phyloP scores from a whole-genome alignment of 2,329 filamentous ascomycete genomes.

The Ophiostoma angusticollis region DNA sequence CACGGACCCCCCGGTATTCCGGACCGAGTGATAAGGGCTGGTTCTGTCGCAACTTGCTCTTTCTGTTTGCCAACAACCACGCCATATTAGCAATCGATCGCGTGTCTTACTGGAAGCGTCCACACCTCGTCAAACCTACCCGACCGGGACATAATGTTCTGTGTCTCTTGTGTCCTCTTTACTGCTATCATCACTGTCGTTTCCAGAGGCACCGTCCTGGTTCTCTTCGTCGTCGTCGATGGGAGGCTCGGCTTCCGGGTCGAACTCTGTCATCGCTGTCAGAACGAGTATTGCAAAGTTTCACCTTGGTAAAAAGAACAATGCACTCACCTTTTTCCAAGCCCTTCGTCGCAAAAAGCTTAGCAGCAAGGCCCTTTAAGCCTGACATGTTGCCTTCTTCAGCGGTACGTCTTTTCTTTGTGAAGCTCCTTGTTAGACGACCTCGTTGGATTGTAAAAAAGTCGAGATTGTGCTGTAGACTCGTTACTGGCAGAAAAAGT shows the following conservation, averaged over 20 bases:
- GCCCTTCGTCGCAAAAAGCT: slow-evolving; percentile 50
- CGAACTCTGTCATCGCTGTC: slow-evolving; percentile 48
- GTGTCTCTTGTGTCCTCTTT: slow-evolving; percentile 49
- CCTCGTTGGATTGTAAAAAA: too few relatives aligned
- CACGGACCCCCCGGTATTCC: slow-evolving; percentile 64
- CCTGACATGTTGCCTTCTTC: slow-evolving; percentile 32
- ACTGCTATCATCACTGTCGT: slow-evolving; percentile 34
- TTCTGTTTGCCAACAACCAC: too few relatives aligned
- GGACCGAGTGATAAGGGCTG: slow-evolving; percentile 58
- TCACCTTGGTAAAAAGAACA: not conserved
- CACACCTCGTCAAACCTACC: slow-evolving; percentile 31
- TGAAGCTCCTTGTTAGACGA: too few relatives aligned
- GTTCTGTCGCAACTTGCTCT: slow-evolving; percentile 70
- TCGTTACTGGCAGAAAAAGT: slow-evolving; percentile 8
- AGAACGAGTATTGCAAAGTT: not conserved
- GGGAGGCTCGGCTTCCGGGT: slow-evolving; percentile 58
- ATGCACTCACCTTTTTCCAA: slow-evolving; percentile 45
- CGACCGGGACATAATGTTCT: slow-evolving; percentile 76
- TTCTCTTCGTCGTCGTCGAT: slow-evolving; percentile 40
- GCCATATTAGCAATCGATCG: too few relatives aligned
- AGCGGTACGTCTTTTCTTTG: not conserved
- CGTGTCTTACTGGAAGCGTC: not conserved
- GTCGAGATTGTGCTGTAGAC: too few relatives aligned
- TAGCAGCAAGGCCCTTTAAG: slow-evolving; percentile 36
- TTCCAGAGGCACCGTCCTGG: slow-evolving; percentile 22